Percentiles rank a stretch among this genome's conserved stretches.
Evolutionary conservation across 2,329 filamentous ascomycete species (phyloP).

Genomic region (Fusarium vanettenii): DNA sequence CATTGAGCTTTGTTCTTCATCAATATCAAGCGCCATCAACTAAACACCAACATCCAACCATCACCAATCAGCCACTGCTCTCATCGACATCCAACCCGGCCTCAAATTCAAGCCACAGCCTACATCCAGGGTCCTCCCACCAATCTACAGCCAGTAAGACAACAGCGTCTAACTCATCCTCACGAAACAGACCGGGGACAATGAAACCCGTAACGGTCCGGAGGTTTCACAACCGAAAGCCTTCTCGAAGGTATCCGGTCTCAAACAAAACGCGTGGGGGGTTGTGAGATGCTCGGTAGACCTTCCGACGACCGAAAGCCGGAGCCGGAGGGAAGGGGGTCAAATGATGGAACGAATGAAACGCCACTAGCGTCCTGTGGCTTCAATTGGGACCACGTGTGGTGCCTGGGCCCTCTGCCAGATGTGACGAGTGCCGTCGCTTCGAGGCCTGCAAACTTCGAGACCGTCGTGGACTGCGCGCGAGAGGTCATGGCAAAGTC

Average conservation of each 20-base stretch:
- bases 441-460: constrained; percentile 19
- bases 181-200: not conserved
- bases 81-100: not conserved
- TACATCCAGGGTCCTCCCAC: not conserved
- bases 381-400: constrained; percentile 16
- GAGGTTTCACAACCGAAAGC: not conserved
- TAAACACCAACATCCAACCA: not conserved
- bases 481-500: not conserved
- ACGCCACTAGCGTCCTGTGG: constrained; percentile 10
- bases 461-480: constrained; percentile 19
- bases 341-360: constrained; percentile 30
- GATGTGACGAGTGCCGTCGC: constrained; percentile 29
- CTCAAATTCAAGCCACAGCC: not conserved
- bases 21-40: not conserved
- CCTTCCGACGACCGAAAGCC: not conserved
- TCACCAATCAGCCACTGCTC: not conserved
- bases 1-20: not conserved
- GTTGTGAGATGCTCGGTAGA: not conserved
- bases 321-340: constrained; percentile 5
- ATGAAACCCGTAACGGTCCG: not conserved
- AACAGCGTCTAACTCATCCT: not conserved
- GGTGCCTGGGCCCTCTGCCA: constrained; percentile 27
- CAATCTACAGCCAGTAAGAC: not conserved
- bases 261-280: not conserved
- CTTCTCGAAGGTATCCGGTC: not conserved